Conservation (phyloP, 257 asterid species). For the Ocimum tenuiflorum region DNA sequence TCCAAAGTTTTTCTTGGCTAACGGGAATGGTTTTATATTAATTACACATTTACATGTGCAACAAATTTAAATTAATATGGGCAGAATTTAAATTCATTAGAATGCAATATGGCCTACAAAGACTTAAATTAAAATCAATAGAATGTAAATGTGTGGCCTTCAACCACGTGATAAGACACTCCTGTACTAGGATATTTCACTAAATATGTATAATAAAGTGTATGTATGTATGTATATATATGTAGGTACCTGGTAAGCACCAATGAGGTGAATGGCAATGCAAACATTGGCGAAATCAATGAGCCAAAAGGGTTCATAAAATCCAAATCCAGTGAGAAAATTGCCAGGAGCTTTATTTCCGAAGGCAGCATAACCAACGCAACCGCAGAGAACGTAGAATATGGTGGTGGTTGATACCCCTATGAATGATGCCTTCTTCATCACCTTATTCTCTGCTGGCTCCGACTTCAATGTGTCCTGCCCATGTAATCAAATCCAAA, state of each 20-base stretch:
- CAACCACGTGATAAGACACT: too few species aligned
- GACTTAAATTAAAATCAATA: too few species aligned
- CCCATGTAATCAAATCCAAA: too few species aligned
- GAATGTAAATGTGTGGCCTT: too few species aligned
- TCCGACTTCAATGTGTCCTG: conserved; percentile 47
- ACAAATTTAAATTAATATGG: too few species aligned
- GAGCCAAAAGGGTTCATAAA: conserved; percentile 30
- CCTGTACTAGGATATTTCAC: too few species aligned
- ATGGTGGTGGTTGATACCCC: conserved; percentile 42
- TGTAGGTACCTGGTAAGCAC: conserved; percentile 26
- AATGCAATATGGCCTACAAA: too few species aligned
- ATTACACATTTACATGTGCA: too few species aligned
- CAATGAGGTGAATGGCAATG: conserved; percentile 30
- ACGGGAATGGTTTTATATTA: too few species aligned
- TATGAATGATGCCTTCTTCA: conserved; percentile 44
- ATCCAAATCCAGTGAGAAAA: conserved; percentile 26
- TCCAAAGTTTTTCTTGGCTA: too few species aligned
- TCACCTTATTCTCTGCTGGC: conserved; percentile 48
- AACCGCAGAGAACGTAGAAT: conserved; percentile 46
- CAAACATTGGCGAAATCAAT: conserved; percentile 32
- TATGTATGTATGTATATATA: neutral
- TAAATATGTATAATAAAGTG: too few species aligned
- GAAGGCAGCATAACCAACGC: conserved; percentile 48
- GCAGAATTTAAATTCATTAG: too few species aligned
- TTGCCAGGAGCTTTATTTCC: conserved; percentile 24